Base-by-base conservation (phyloP, 106 monocot species). In the Xerophyta viscosa region DNA sequence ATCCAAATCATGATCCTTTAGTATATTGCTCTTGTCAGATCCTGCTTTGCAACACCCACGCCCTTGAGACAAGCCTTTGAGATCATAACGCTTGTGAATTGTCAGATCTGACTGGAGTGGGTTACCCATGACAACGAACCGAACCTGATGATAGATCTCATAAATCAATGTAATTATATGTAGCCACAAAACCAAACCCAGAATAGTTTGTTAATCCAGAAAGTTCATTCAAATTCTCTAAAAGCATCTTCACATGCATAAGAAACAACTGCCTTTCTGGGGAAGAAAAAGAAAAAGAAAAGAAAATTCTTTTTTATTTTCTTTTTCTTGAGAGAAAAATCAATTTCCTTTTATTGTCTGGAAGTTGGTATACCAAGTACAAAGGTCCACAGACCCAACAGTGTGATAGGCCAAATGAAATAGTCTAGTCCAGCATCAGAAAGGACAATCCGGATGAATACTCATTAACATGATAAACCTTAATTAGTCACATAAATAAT, bases 111-210 rank as follows among this genome's bases (percentile, higher is more conserved):
- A 41, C 18, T 41, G 10, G 22, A 61, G 28, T 41, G 45, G 9
- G 14, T 61, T 61, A 8, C 61, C 61, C 47, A 36, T 61, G 9
- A 48, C 61, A 49, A 49, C 61, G 48, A 61, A 49, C 0, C 61
- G 46, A 41, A 61, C 27, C 61, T 61, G 61, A 12, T 54, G 20
- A 33, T 8, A 9, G 3, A 5, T 20, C 8, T 10, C 37, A 24
- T 27, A 15, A 58, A 58, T 33, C 8, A 8, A 20, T 2, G 4
- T 22, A n/a, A n/a, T n/a, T 18, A 11, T 1, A 23, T 25, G n/a
- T 8, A 51, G 21, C 11, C 23, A 20, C 6, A 3, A 26, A 51
- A 24, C n/a, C 12, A 24, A 4, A 24, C 24, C 4, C 12, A 51
- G n/a, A 51, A 15, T n/a, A n/a, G n/a, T n/a, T n/a, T n/a, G n/a